Base-by-base conservation (phyloP, 2,329 filamentous ascomycete genomes). In the Claviceps arundinis region DNA sequence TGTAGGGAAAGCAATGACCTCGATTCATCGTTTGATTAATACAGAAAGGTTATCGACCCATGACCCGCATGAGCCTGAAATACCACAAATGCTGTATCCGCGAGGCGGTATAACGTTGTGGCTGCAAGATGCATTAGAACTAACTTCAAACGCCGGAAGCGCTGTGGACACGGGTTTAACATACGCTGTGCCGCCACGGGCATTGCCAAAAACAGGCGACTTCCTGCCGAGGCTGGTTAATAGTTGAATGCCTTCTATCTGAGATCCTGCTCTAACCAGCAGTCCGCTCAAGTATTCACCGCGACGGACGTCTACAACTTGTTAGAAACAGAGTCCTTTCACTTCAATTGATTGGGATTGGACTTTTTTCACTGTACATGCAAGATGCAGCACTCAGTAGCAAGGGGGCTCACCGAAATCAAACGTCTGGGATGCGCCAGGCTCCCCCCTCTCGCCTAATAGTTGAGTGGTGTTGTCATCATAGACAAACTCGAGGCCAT, bases 221-320 rank as follows among this genome's bases (percentile, higher is more conserved):
- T 84, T 86, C 60, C 90, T 80, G n/a, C 90, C 90, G 55, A 88
- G 71, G 61, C 84, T 96, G 1, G 93, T 97, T 67, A 96, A 71
- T 56, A 97, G 84, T 65, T 95, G 89, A 50, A 97, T 77, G 13
- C 84, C 91, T 65, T 96, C 89, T 58, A 97, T 84, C 81, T 86
- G 93, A 54, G 80, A 73, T 22, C 88, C 89, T 48, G 85, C 82
- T 58, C 89, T 77, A 50, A 97, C 73, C 59, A 85, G 79, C 65
- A 98, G 96, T 8, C 93, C 93, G 54, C 89, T 81, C 45, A 98
- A 74, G 56, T 87, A 85, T 70, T 98, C 93, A 52, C 90, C 89
- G 51, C 83, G 82, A 44, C 88, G 81, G 37, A 87, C 83, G 67
- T 97, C 90, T 87, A 53, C 77, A 53, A n/a, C 5, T 51, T 47